Conservation (phyloP, 2,329 filamentous ascomycete species). For the Aureobasidium mangrovei region DNA sequence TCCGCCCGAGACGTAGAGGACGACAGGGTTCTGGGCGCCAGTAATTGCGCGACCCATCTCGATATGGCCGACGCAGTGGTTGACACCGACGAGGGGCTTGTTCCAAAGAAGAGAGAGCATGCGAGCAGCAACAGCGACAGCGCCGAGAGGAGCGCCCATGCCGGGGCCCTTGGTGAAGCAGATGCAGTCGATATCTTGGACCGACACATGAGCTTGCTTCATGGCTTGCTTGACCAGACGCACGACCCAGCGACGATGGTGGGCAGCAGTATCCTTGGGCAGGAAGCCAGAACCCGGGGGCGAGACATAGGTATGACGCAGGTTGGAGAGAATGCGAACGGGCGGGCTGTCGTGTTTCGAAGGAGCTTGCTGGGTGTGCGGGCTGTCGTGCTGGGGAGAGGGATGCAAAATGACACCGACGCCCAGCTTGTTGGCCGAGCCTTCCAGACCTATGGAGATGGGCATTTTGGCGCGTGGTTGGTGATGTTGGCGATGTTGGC, state of each 20-base stretch:
- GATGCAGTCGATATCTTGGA: constrained; percentile 73
- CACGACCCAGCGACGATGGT: constrained; percentile 82
- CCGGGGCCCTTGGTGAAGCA: constrained; percentile 94
- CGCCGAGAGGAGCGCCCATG: constrained; percentile 88
- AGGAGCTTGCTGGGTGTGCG: constrained; percentile 12
- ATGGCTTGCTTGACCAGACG: constrained; percentile 72
- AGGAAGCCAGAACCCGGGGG: constrained; percentile 91
- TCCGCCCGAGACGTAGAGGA: constrained; percentile 89
- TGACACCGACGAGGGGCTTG: constrained; percentile 85
- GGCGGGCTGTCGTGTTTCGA: constrained; percentile 29
- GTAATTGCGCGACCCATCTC: constrained; percentile 97
- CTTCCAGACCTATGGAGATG: constrained; percentile 71
- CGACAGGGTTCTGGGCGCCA: constrained; percentile 80
- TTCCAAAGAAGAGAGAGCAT: constrained; percentile 76
- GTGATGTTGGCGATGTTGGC: not conserved
- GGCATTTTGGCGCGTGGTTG: constrained; percentile 22
- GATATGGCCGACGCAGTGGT: constrained; percentile 97
- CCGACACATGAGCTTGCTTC: constrained; percentile 52
- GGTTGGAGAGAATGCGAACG: constrained; percentile 75
- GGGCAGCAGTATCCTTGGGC: constrained; percentile 88
- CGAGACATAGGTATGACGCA: constrained; percentile 86
- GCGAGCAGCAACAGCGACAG: constrained; percentile 76
- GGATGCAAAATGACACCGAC: constrained; percentile 84
- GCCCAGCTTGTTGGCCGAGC: constrained; percentile 95
- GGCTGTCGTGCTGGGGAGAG: constrained; percentile 30